A percentile compares a stretch with the other conserved stretches of the same genome.
Evolutionary conservation across 106 monocot species (phyloP).

Genomic region (Vanilla planifolia): DNA sequence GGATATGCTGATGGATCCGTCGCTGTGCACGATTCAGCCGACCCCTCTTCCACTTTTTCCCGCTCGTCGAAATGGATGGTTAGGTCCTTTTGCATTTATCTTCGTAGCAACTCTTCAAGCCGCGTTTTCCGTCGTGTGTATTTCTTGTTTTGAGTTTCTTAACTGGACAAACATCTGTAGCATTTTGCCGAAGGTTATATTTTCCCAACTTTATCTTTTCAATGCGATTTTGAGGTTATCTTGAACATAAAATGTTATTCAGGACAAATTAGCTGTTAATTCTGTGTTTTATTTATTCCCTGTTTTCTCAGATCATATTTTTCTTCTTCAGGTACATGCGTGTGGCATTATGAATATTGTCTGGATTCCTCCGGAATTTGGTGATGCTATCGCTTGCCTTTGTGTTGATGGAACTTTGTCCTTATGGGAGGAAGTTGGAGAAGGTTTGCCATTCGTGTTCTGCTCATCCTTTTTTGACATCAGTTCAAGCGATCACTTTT

Average conservation of each 20-base stretch:
- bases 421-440: constrained; percentile 81
- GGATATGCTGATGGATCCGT: constrained; percentile 65
- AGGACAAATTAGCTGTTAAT: neutral
- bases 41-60: constrained; percentile 32
- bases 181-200: no score
- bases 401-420: constrained; percentile 75
- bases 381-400: constrained; percentile 85
- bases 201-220: no score
- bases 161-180: no score
- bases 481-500: neutral
- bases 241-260: neutral
- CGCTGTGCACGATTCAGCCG: constrained; percentile 59
- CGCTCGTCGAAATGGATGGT: constrained; percentile 71
- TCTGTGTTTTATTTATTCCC: neutral
- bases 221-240: neutral
- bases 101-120: no score
- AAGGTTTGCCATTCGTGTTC: constrained; percentile 38
- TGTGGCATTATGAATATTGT: constrained; percentile 41
- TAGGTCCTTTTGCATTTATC: neutral
- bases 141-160: no score
- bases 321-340: constrained; percentile 44
- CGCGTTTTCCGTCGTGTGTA: no score
- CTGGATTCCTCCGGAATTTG: constrained; percentile 92
- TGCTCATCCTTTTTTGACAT: neutral
- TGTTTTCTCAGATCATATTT: no score